Conservation (phyloP, 2,329 filamentous ascomycete genomes). For the Ophiobolus disseminans region DNA sequence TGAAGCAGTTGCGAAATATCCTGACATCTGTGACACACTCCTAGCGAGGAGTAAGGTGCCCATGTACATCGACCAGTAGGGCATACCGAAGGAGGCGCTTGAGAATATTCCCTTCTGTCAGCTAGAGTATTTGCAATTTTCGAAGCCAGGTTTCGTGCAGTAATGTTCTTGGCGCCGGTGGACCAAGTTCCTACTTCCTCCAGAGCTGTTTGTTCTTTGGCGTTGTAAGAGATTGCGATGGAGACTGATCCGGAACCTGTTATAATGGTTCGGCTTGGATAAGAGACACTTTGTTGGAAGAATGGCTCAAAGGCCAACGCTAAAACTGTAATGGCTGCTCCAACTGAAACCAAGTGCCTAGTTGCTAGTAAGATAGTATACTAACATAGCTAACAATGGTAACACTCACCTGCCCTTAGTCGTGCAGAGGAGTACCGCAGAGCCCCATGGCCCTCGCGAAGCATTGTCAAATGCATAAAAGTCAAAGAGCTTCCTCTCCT, state of each 20-base stretch:
- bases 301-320: constrained; percentile 25
- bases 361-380: not conserved
- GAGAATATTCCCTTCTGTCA: not conserved
- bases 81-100: constrained; percentile 13
- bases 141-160: not conserved
- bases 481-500: constrained; percentile 16
- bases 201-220: not conserved
- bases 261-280: constrained; percentile 4
- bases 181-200: not conserved
- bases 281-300: constrained; percentile 26
- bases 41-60: constrained; percentile 21
- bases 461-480: constrained; percentile 24
- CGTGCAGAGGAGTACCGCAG: constrained; percentile 19
- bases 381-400: not conserved
- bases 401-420: constrained; percentile 20
- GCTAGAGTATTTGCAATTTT: constrained; percentile 3
- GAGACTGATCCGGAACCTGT: not conserved
- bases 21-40: constrained; percentile 22
- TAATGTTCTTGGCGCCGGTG: not conserved
- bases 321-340: constrained; percentile 18
- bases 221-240: not conserved
- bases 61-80: constrained; percentile 23
- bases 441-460: constrained; percentile 27
- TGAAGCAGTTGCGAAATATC: constrained; percentile 14
- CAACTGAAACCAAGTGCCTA: constrained; percentile 19